Evolutionary conservation across 1,139 yeast species (phyloP), one percentile per base, ranked within the genome.

Genomic region (Hemisphaericaspora xylofermentans): DNA sequence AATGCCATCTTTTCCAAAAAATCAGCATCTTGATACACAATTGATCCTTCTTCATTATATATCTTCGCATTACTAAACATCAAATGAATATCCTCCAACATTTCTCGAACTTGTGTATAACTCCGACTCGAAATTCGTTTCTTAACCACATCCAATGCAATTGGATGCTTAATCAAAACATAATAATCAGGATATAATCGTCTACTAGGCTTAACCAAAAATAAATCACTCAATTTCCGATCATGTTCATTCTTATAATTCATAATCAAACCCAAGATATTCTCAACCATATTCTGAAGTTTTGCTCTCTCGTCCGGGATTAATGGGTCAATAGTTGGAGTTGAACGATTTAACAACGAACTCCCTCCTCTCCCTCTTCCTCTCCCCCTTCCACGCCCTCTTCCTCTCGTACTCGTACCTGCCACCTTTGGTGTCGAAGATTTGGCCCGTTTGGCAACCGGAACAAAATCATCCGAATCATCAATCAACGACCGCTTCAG

Each of bases 11-110:
- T 62, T 57, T 88, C 93, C 51, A 91, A 65, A 17, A 66, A 71
- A 30, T 74, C 64, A 1, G 98, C 95, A 63, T 89, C 96, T 44
- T 79, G 75, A 53, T 82, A 87, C 14, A 91, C 88, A 45, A 83
- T 61, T 1, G 96, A 87, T 0, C 95, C 96, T 58, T 87, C 96
- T 55, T 88, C 94, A 55, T 91, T 91, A 60, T 88, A 91, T n/a
- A 79, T 77, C 47, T 83, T 74, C 1, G 97, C 97, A 61, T 91
- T 91, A 44, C 78, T 73, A 61, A 87, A 86, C 79, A 91, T 86
- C 51, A 82, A 72, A 50, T 83, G 84, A 43, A 88, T 67, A 56
- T 88, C 96, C 48, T 78, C 85, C 41, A 82, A 63, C 44, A 86
- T 76, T 50, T 84, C 91, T 28, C 78, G 72, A 37, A 83, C 61